Base-by-base conservation (phyloP, 1,139 yeast species). In the Debaryomyces fabryi region DNA sequence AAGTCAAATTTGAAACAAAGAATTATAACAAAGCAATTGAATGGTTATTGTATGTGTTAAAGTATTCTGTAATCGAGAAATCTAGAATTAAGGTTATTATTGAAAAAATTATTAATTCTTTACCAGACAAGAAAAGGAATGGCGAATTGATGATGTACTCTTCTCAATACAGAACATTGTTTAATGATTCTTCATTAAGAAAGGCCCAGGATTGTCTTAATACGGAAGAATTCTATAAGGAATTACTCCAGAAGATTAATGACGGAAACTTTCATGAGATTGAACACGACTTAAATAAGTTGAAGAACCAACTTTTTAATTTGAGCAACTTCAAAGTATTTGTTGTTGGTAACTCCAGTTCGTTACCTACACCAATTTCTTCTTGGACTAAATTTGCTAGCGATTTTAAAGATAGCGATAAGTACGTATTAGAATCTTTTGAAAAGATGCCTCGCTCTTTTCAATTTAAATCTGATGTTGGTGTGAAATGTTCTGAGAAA, bases 101-200 rank as follows among this genome's bases (percentile, higher is more conserved):
- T 42, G 96, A 91, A 54, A 89, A 88, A 59, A 74, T 86, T 44
- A 69, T 91, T 51, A 88, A 87, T 58, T 78, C 88, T 0, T 68
- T 93, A 41, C 86, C 96, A 0, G 96, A 90, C 49, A 72, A 78
- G 39, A 92, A 91, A 65, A 82, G 99, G 62, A 82, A 82, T 57
- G 98, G 96, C 20, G 82, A 82, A 44, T 67, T 78, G 3, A 85
- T 92, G 83, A 71, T 90, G 70, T 71, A 77, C 50, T 86, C 96
- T 1, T 65, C 87, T 10, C 75, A 82, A 32, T 74, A 77, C 55
- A 76, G 86, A 56, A 70, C 78, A 15, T 65, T 82, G 36, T 82
- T 79, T 53, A 75, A 79, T 15, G 76, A 77, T 16, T 71, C 84
- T 48, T 85, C 96, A 0, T 69, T 88, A 48, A 77, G 84, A 52